phyloP scores from a whole-genome alignment of 2,329 filamentous ascomycete species.

The Botryotinia narcissicola region DNA sequence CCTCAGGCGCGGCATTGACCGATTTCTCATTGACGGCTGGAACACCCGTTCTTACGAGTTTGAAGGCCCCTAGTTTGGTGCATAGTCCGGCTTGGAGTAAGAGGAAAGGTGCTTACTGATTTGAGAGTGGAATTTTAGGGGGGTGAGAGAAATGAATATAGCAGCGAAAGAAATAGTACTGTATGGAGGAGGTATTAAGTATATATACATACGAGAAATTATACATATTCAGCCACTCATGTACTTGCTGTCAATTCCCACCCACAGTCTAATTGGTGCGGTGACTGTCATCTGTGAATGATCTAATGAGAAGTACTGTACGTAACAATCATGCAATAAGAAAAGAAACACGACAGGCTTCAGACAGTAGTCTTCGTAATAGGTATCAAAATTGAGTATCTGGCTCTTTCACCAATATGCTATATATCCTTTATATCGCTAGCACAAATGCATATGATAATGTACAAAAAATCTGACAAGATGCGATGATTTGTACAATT shows the following conservation, averaged over 20 bases:
- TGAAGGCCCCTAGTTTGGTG: conserved; percentile 30
- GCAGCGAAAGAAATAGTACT: neutral
- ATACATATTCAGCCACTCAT: neutral
- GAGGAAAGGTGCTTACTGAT: conserved; percentile 35
- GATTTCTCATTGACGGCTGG: conserved; percentile 32
- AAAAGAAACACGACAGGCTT: neutral
- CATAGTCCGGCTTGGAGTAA: conserved; percentile 32
- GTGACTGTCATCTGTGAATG: neutral
- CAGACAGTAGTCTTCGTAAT: neutral
- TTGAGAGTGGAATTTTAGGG: neutral
- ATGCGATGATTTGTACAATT: conserved; percentile 2
- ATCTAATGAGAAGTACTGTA: neutral
- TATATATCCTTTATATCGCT: neutral
- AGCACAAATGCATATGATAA: neutral
- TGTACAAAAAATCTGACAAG: conserved; percentile 4
- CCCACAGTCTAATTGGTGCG: neutral
- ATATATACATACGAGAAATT: neutral
- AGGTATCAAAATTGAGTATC: neutral
- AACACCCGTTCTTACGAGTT: conserved; percentile 30
- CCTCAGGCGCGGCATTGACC: conserved; percentile 32
- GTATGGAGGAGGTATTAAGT: neutral
- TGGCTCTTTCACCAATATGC: neutral
- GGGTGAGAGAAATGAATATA: no score
- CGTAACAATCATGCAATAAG: neutral
- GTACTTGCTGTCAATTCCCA: neutral